phyloP scores from a whole-genome alignment of 2,329 filamentous ascomycete species.

The Hymenoscyphus scutula region DNA sequence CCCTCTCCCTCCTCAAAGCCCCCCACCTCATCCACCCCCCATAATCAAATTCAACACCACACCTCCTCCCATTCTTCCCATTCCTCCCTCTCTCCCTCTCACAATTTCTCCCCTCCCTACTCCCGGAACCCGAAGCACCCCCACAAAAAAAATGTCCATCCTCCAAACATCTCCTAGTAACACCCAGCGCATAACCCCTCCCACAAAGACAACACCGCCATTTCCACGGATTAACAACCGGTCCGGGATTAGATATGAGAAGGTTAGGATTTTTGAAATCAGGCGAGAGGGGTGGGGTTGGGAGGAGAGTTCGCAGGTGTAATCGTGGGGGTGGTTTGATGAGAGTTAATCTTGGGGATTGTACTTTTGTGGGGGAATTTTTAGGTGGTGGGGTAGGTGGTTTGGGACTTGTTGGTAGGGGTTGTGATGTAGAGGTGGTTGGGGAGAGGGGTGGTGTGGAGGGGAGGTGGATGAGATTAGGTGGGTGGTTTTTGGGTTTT shows the following conservation, averaged over 20 bases:
- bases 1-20: slow-evolving; percentile 18
- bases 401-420: not conserved
- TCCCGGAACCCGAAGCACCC: not conserved
- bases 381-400: not conserved
- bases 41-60: slow-evolving; percentile 27
- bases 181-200: slow-evolving; percentile 35
- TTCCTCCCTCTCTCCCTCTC: not conserved
- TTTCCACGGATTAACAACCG: slow-evolving; percentile 35
- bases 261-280: slow-evolving; percentile 21
- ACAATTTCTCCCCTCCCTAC: not conserved
- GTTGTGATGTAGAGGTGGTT: not conserved
- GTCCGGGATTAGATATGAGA: too few relatives aligned
- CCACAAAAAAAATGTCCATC: slow-evolving; percentile 33
- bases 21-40: slow-evolving; percentile 20
- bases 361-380: not conserved
- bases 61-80: slow-evolving; percentile 2
- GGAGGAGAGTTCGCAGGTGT: slow-evolving; percentile 27
- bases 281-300: slow-evolving; percentile 28
- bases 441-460: not conserved
- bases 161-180: slow-evolving; percentile 38
- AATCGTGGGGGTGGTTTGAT: slow-evolving; percentile 19
- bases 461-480: not conserved
- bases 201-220: slow-evolving; percentile 40
- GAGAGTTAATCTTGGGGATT: too few relatives aligned
- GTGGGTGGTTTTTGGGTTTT: not conserved